Evolutionary conservation across 768 basidiomycete genomes (phyloP).

Genomic region (Pulveroboletus sp.): DNA sequence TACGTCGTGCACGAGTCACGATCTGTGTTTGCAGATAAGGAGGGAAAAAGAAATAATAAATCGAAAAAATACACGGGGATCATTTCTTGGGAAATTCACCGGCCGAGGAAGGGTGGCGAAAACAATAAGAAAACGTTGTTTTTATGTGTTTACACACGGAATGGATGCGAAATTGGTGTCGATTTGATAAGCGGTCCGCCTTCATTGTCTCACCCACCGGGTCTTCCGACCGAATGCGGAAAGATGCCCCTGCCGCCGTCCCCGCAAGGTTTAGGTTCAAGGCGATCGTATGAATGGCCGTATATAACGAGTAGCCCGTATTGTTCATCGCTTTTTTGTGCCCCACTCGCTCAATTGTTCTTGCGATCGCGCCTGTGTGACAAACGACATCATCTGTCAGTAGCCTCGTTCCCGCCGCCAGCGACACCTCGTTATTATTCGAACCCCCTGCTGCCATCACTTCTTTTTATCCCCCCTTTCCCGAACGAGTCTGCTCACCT

Average conservation of each 20-base stretch:
- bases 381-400: conserved; percentile 49
- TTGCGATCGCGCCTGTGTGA: conserved; percentile 41
- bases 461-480: conserved; percentile 30
- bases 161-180: conserved; percentile 36
- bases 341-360: conserved; percentile 67
- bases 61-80: conserved; percentile 17
- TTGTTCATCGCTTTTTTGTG: conserved; percentile 55
- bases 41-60: conserved; percentile 32
- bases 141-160: conserved; percentile 39
- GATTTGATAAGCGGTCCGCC: conserved; percentile 32
- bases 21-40: conserved; percentile 31
- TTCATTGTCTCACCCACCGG: conserved; percentile 34
- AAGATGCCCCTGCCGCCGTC: conserved; percentile 18
- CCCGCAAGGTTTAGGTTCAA: conserved; percentile 29
- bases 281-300: conserved; percentile 35
- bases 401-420: conserved; percentile 37
- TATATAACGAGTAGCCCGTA: conserved; percentile 55
- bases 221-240: conserved; percentile 19
- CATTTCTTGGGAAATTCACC: conserved; percentile 34
- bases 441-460: conserved; percentile 18
- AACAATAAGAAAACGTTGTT: conserved; percentile 41
- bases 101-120: conserved; percentile 28
- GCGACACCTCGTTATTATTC: conserved; percentile 43
- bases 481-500: conserved; percentile 34
- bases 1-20: conserved; percentile 34